A percentile compares a stretch with the other conserved stretches of the same genome.
Evolutionary conservation across 768 basidiomycete species (phyloP).

Genomic region (Rhodosporidiobolus sp.): DNA sequence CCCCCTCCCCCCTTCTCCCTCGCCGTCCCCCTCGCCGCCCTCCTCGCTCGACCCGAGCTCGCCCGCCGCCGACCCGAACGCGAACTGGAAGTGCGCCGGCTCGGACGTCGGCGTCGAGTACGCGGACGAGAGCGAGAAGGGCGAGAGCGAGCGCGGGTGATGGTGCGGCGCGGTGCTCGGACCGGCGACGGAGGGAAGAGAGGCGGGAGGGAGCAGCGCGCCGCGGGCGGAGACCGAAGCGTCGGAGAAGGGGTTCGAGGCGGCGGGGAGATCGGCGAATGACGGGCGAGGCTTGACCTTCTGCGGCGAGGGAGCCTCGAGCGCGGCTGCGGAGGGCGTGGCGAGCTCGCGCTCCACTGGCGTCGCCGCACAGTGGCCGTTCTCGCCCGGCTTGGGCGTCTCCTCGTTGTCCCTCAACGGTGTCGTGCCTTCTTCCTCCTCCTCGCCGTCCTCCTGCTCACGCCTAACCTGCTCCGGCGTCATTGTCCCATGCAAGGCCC

Average conservation of each 20-base stretch:
- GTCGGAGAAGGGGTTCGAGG: not conserved
- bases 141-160: not conserved
- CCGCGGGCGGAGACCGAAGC: too few species aligned
- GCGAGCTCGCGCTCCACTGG: not conserved
- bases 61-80: not conserved
- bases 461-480: not conserved
- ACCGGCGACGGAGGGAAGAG: not conserved
- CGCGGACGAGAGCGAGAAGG: not conserved
- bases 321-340: not conserved
- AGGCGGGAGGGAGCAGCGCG: not conserved
- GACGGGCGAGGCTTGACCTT: not conserved
- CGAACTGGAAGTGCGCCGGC: constrained; percentile 3
- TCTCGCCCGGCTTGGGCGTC: not conserved
- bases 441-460: not conserved
- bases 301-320: not conserved
- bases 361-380: not conserved
- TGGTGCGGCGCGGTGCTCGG: not conserved
- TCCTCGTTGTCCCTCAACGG: not conserved
- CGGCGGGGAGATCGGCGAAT: not conserved
- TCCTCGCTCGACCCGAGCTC: not conserved
- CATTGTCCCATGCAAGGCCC: not conserved
- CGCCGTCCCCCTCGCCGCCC: not conserved
- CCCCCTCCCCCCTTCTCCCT: not conserved
- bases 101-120: constrained; percentile 4
- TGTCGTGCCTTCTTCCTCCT: not conserved